Evolutionary conservation across 2,329 filamentous ascomycete genomes (phyloP).

Genomic region (Talaromyces verruculosus): DNA sequence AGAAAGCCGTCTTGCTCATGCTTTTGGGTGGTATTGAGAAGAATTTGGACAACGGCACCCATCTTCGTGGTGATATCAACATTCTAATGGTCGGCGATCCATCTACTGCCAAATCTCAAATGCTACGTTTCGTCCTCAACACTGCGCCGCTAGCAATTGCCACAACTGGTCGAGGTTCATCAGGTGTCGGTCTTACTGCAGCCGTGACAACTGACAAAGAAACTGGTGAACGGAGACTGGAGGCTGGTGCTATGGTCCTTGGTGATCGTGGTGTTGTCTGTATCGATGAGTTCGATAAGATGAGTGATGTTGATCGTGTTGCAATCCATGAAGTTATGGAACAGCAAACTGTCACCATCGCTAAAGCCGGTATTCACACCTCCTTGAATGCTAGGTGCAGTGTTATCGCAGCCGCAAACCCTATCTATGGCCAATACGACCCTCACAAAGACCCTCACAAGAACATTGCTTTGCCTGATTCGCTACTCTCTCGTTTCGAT

Average conservation of each 20-base stretch:
- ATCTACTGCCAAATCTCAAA: constrained; percentile 97
- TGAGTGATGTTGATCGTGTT: constrained; percentile 97
- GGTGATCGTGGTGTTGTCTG: constrained; percentile 95
- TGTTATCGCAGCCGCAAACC: constrained; percentile 93
- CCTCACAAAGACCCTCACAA: constrained; percentile 98
- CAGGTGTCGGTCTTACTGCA: constrained; percentile 94
- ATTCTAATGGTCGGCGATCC: constrained; percentile 99
- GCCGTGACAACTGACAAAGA: constrained; percentile 97
- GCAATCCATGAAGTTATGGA: constrained; percentile 99
- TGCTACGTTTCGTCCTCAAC: constrained; percentile 94
- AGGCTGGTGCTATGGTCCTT: constrained; percentile 98
- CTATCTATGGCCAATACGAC: constrained; percentile 97
- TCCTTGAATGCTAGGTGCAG: constrained; percentile 95
- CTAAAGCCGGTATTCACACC: constrained; percentile 97
- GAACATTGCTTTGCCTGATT: constrained; percentile 96
- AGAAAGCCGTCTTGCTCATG: constrained; percentile 95
- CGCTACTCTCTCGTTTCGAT: constrained; percentile 96
- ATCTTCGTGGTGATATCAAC: constrained; percentile 97
- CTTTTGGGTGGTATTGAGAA: constrained; percentile 95
- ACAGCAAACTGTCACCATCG: constrained; percentile 98
- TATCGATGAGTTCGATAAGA: constrained; percentile 99
- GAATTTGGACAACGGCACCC: constrained; percentile 95
- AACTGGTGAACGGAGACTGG: constrained; percentile 88
- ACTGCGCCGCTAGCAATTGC: constrained; percentile 95
- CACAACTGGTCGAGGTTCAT: constrained; percentile 93